Evolutionary conservation across 2,329 filamentous ascomycete genomes (phyloP).

Genomic region (Aspergillus ibericus): DNA sequence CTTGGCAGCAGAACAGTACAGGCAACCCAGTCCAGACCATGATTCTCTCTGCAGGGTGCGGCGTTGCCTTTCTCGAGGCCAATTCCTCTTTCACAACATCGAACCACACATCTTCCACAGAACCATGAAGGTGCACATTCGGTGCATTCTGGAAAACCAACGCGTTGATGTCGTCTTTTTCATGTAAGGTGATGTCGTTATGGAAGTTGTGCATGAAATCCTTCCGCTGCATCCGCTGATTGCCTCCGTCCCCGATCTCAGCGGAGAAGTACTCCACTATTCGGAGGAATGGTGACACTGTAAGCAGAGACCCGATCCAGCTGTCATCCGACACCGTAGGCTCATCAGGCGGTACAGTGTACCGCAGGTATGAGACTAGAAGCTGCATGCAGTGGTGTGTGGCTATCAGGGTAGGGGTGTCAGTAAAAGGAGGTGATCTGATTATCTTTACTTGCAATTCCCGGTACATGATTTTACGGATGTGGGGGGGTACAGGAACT

Average conservation of each 20-base stretch:
- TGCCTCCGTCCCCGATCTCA: conserved; percentile 44
- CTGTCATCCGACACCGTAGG: conserved; percentile 33
- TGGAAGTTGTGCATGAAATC: conserved; percentile 47
- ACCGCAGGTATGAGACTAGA: conserved; percentile 40
- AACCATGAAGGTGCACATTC: conserved; percentile 31
- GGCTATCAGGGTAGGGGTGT: conserved; percentile 40
- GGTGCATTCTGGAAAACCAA: conserved; percentile 37
- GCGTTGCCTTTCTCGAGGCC: conserved; percentile 26
- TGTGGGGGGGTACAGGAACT: conserved; percentile 36
- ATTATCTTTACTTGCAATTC: conserved; percentile 40
- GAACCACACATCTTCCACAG: conserved; percentile 43
- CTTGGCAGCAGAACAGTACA: conserved; percentile 37
- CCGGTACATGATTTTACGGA: conserved; percentile 38
- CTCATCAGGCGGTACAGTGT: conserved; percentile 38
- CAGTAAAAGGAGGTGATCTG: conserved; percentile 41
- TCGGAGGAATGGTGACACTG: conserved; percentile 39
- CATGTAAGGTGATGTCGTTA: conserved; percentile 37
- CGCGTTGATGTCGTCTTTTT: conserved; percentile 40
- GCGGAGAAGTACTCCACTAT: conserved; percentile 46
- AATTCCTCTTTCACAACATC: conserved; percentile 37
- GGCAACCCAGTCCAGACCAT: conserved; percentile 36
- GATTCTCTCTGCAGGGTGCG: conserved; percentile 36
- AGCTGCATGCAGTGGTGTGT: conserved; percentile 46
- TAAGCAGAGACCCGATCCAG: conserved; percentile 44
- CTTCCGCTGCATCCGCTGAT: conserved; percentile 41